A percentile compares a stretch with the other conserved stretches of the same genome.
These are phyloP conservation scores for Magnusiomyces fungicola DNA, from an alignment of 1,139 yeast genomes.

Conservation along the genomic window DNA sequence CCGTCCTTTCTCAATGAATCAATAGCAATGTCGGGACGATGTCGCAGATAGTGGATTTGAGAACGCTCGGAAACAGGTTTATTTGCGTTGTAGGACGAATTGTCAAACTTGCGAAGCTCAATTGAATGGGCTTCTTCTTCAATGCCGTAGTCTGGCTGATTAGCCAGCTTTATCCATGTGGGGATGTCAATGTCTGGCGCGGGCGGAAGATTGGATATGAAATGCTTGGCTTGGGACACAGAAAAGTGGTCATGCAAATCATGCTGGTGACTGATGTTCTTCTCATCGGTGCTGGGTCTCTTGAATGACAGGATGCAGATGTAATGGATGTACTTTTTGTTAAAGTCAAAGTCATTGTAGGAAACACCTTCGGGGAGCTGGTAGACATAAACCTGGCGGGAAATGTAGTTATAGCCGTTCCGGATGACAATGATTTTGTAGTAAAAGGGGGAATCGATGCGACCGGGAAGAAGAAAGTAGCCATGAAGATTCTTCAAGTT, in stretches of 20 bases:
- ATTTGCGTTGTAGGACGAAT: conserved; percentile 20
- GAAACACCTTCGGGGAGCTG: conserved; percentile 20
- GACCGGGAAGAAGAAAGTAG: conserved; percentile 30
- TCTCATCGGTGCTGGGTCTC: conserved; percentile 18
- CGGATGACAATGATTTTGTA: conserved; percentile 28
- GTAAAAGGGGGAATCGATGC: conserved; percentile 26
- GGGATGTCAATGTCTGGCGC: conserved; percentile 30
- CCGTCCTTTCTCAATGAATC: too few relatives aligned
- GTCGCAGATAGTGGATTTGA: conserved; percentile 27
- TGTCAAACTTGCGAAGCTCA: conserved; percentile 28
- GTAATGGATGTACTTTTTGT: conserved; percentile 22
- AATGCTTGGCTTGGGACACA: conserved; percentile 14
- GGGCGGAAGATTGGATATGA: conserved; percentile 19
- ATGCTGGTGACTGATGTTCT: conserved; percentile 22
- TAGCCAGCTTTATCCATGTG: conserved; percentile 21
- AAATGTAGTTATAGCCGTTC: conserved; percentile 26
- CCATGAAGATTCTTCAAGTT: conserved; percentile 24
- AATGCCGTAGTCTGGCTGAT: conserved; percentile 14
- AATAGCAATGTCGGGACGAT: too few relatives aligned
- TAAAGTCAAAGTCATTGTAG: conserved; percentile 17
- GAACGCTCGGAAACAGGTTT: conserved; percentile 21
- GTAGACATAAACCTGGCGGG: conserved; percentile 27
- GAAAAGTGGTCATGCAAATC: conserved; percentile 19
- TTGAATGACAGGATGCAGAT: conserved; percentile 27
- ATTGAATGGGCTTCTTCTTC: conserved; percentile 26